Evolutionary conservation across 139 green algal genomes (phyloP).

Genomic region (Picochlorum sp.): DNA sequence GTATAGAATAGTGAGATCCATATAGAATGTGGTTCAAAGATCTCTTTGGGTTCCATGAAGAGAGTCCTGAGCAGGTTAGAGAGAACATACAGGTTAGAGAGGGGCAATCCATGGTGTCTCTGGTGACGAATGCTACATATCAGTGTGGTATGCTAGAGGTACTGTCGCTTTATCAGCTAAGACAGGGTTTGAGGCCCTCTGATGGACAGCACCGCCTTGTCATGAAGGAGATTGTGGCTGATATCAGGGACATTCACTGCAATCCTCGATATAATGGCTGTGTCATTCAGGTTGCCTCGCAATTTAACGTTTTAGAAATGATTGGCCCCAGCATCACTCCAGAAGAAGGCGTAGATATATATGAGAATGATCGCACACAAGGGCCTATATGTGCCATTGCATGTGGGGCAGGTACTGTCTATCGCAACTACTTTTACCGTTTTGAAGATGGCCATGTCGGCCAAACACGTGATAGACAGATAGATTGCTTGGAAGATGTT

Average conservation of each 20-base stretch:
- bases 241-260: slow-evolving; percentile 1
- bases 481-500: slow-evolving; percentile 4
- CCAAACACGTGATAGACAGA: slow-evolving; percentile 3
- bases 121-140: not conserved
- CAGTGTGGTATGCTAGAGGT: not conserved
- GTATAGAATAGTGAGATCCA: not conserved
- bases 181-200: not conserved
- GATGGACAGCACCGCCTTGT: not conserved
- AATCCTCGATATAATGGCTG: slow-evolving; percentile 1
- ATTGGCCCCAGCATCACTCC: not conserved
- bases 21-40: not conserved
- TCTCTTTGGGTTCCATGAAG: not conserved
- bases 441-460: not conserved
- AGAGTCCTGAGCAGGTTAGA: not conserved
- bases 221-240: not conserved
- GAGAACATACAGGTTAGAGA: not conserved
- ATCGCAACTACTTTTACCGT: not conserved
- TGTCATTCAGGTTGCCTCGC: slow-evolving; percentile 2
- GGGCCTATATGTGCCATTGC: not conserved
- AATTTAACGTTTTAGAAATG: slow-evolving; percentile 2
- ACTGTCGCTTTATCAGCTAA: not conserved
- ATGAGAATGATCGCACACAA: slow-evolving; percentile 4
- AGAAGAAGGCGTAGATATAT: slow-evolving; percentile 1
- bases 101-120: not conserved
- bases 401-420: not conserved